phyloP scores from a whole-genome alignment of 1,284 basidiomycete species.

The Tilletia walkeri region DNA sequence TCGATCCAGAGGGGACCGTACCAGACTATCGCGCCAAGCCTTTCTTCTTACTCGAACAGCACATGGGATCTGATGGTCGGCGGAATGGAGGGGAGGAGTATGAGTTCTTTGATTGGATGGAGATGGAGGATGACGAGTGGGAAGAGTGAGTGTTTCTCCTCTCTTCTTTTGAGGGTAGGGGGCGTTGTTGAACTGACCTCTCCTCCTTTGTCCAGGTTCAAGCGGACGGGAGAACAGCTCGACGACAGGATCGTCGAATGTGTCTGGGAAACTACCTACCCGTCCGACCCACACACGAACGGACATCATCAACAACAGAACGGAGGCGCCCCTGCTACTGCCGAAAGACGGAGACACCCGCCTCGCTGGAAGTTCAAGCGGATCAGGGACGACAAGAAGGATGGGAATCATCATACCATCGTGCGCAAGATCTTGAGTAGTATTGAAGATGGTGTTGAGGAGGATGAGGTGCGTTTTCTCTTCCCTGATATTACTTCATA shows the following conservation, averaged over 20 bases:
- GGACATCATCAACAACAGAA: conserved; percentile 64
- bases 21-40: conserved; percentile 85
- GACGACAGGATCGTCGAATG: conserved; percentile 94
- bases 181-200: background rate
- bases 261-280: conserved; percentile 69
- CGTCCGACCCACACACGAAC: background rate
- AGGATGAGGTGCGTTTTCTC: conserved; percentile 30
- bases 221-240: conserved; percentile 76
- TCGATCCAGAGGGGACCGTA: conserved; percentile 47
- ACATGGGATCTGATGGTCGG: conserved; percentile 61
- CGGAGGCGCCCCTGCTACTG: conserved; percentile 60
- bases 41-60: conserved; percentile 76
- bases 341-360: conserved; percentile 70
- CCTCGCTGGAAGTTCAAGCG: conserved; percentile 51
- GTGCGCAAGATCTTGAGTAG: conserved; percentile 47
- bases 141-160: conserved; percentile 65
- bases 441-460: conserved; percentile 50
- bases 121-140: conserved; percentile 88
- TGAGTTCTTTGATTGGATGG: conserved; percentile 82
- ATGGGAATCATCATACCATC: conserved; percentile 49
- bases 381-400: conserved; percentile 51
- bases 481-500: background rate
- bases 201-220: conserved; percentile 66
- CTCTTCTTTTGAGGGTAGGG: conserved; percentile 21
- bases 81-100: conserved; percentile 59